A percentile compares a stretch with the other conserved stretches of the same genome.
These are phyloP conservation scores for Secale cereale DNA, from an alignment of 176 grass and related monocot species.

Conservation along the genomic window DNA sequence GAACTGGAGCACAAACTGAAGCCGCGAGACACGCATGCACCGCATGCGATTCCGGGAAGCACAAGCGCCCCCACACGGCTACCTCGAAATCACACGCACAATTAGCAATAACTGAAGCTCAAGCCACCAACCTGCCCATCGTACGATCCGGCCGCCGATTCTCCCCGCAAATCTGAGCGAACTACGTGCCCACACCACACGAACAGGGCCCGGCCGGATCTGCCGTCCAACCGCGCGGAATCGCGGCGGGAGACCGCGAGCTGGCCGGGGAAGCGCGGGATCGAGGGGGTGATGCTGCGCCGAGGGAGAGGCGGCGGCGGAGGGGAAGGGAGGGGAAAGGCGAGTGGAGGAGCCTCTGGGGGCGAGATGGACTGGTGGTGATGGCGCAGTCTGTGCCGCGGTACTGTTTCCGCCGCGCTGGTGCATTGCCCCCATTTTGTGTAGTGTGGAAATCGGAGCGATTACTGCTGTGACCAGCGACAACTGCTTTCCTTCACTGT, in stretches of 20 bases:
- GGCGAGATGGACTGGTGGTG: not conserved
- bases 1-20: not conserved
- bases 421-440: slow-evolving; percentile 18
- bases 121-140: not conserved
- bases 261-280: slow-evolving; percentile 10
- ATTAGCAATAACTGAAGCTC: not conserved
- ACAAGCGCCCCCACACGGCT: not conserved
- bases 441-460: not conserved
- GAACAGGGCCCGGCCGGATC: not conserved
- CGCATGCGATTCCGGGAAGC: not conserved
- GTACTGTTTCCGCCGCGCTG: slow-evolving; percentile 32
- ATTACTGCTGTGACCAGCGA: not conserved
- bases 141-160: not conserved
- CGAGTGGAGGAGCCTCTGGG: not conserved
- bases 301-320: not conserved
- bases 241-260: not conserved
- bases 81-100: not conserved
- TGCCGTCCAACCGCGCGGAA: not conserved
- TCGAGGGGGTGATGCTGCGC: not conserved
- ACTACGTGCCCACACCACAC: not conserved
- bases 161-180: not conserved
- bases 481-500: not conserved
- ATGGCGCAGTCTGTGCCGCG: not conserved
- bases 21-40: not conserved
- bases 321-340: slow-evolving; percentile 25